phyloP scores from a whole-genome alignment of 2,329 filamentous ascomycete species.

The Dactylonectria macrodidyma region DNA sequence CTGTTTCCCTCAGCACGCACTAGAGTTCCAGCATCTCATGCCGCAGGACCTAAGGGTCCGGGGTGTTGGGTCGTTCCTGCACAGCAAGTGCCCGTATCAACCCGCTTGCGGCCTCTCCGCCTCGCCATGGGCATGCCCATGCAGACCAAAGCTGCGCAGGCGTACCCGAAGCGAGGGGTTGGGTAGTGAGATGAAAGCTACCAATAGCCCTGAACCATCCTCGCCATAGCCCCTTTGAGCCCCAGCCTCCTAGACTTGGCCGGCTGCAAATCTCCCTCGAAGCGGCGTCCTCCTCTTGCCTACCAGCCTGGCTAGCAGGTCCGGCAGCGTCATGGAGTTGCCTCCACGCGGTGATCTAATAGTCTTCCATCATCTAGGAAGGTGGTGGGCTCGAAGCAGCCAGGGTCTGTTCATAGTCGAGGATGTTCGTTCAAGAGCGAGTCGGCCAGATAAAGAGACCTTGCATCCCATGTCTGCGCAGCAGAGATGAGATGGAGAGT shows the following conservation, averaged over 20 bases:
- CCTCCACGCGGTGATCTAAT: constrained; percentile 39
- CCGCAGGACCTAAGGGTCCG: constrained; percentile 37
- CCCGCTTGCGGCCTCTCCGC: constrained; percentile 37
- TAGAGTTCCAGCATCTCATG: constrained; percentile 54
- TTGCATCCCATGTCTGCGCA: constrained; percentile 49
- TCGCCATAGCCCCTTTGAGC: constrained; percentile 27
- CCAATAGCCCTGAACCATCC: constrained; percentile 41
- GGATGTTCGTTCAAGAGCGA: constrained; percentile 33
- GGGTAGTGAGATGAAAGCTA: constrained; percentile 49
- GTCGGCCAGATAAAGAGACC: constrained; percentile 44
- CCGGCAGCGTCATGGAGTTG: constrained; percentile 29
- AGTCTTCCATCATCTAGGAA: constrained; percentile 28
- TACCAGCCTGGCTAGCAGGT: constrained; percentile 46
- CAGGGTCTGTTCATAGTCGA: constrained; percentile 16
- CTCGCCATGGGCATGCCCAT: constrained; percentile 13
- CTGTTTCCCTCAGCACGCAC: constrained; percentile 46
- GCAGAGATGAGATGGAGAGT: constrained; percentile 49
- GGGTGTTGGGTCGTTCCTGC: constrained; percentile 39
- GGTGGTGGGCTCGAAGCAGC: constrained; percentile 6
- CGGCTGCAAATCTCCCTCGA: constrained; percentile 35
- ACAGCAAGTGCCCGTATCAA: constrained; percentile 41
- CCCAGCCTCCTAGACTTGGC: constrained; percentile 30
- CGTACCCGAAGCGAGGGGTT: constrained; percentile 31
- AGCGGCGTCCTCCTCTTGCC: constrained; percentile 40
- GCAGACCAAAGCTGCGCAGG: constrained; percentile 41